phyloP scores from a whole-genome alignment of 108 stramenopile species.

The Epithemia pelagica region DNA sequence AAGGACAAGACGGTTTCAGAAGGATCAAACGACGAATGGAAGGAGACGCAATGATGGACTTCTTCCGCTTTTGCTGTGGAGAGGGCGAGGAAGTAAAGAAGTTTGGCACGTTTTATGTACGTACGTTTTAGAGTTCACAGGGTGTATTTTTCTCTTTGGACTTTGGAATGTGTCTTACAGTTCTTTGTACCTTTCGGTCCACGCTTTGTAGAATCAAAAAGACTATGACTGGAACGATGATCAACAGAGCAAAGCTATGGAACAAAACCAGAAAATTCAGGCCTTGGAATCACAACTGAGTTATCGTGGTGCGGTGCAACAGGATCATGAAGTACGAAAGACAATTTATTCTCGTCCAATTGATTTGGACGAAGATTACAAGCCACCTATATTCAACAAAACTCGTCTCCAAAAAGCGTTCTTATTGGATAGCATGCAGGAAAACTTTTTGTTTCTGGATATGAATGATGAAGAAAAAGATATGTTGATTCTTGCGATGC shows the following conservation, averaged over 20 bases:
- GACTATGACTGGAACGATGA: background rate
- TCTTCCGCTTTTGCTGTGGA: background rate
- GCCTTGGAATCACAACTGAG: background rate
- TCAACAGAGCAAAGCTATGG: background rate
- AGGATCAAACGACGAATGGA: no score
- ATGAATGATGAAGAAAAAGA: background rate
- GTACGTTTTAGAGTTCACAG: background rate
- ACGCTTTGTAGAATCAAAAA: conserved; percentile 1
- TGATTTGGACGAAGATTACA: conserved; percentile 1
- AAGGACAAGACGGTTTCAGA: no score
- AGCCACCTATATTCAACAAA: conserved; percentile 23
- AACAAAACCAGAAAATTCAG: conserved; percentile 4
- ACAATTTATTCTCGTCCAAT: conserved; percentile 1
- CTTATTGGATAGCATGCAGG: conserved; percentile 24
- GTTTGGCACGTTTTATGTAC: background rate
- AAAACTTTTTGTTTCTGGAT: conserved; percentile 1
- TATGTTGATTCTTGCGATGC: conserved; percentile 3
- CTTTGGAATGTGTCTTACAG: no score
- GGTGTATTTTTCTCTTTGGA: no score
- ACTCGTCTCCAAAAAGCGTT: background rate
- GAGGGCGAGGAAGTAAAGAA: background rate
- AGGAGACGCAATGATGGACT: background rate
- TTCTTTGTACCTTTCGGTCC: no score
- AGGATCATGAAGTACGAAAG: background rate
- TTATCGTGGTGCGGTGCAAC: background rate